phyloP scores from a whole-genome alignment of 768 basidiomycete genomes.

The Pluteus cervinus region DNA sequence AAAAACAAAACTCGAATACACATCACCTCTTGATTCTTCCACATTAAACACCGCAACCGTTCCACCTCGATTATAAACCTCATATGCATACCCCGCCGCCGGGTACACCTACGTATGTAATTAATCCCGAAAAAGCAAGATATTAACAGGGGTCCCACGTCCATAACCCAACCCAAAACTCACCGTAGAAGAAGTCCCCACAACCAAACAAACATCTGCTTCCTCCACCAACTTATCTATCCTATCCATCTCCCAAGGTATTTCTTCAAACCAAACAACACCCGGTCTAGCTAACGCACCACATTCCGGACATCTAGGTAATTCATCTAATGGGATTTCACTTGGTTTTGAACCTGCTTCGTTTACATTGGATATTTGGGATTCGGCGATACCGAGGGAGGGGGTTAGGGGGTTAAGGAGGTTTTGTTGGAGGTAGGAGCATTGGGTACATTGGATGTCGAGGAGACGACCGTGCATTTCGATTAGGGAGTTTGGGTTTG shows the following conservation, averaged over 20 bases:
- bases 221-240: constrained; percentile 19
- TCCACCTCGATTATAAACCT: constrained; percentile 22
- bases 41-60: constrained; percentile 34
- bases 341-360: too few species aligned
- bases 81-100: constrained; percentile 16
- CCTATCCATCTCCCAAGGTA: constrained; percentile 18
- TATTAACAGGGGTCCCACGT: too few species aligned
- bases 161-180: constrained; percentile 13
- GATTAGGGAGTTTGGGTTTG: too few species aligned
- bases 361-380: too few species aligned
- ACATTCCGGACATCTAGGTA: constrained; percentile 24
- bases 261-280: constrained; percentile 38
- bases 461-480: too few species aligned
- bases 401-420: too few species aligned
- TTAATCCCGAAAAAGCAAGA: background rate
- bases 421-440: too few species aligned
- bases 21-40: constrained; percentile 15
- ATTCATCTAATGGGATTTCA: constrained; percentile 16
- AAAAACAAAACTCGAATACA: constrained; percentile 26
- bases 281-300: constrained; percentile 26
- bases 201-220: constrained; percentile 28
- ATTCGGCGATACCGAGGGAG: constrained; percentile 1
- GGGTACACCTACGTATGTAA: constrained; percentile 19
- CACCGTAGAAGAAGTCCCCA: constrained; percentile 28
- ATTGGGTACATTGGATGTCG: too few species aligned